Evolutionary conservation across 2,329 filamentous ascomycete genomes (phyloP), one percentile per base, ranked within the genome.

Genomic region (Zymoseptoria passerinii): DNA sequence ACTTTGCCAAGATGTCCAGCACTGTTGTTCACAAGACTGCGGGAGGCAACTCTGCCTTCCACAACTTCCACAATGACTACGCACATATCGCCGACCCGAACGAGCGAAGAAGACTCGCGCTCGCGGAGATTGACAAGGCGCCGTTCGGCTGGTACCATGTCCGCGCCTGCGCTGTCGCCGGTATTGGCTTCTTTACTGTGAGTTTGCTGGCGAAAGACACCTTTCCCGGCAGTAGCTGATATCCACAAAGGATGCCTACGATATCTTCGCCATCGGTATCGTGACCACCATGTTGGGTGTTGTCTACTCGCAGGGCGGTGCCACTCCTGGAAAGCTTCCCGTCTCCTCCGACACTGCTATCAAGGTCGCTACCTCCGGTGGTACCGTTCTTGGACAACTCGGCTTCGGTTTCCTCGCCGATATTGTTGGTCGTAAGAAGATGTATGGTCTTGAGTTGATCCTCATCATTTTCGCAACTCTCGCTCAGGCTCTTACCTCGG

Each of bases 101-200:
- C 65, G 88, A 92, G 79, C 85, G 89, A 57, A 82, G 89, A 65
- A 83, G 89, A 63, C 83, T 90, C 29, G 89, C 89, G 49, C 85
- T 94, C 55, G 87, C 88, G 44, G 87, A 92, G 74, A 87, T 92
- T 66, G 89, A 92, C 77, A 87, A 87, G 76, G 88, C 88, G 8
- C 85, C 85, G 3, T 92, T 92, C 61, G 87, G 89, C 68, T 92
- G 89, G 88, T 90, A 91, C 71, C 89, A 94, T 70, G 83, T 92
- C 59, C 83, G 89, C 48, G 87, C 89, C 58, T 82, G 89, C 56
- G 76, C 89, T 8, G 89, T 92, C 23, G 89, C 89, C 28, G 89
- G 90, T 67, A 87, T 92, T 61, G 90, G 89, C 66, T 94, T 95
- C 83, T 94, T 94, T 75, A 92, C 89, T 16, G 35, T 44, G 35